These are phyloP conservation scores for Coniochaeta sp. DNA, from an alignment of 2,329 filamentous ascomycete species.

Conservation along the genomic window DNA sequence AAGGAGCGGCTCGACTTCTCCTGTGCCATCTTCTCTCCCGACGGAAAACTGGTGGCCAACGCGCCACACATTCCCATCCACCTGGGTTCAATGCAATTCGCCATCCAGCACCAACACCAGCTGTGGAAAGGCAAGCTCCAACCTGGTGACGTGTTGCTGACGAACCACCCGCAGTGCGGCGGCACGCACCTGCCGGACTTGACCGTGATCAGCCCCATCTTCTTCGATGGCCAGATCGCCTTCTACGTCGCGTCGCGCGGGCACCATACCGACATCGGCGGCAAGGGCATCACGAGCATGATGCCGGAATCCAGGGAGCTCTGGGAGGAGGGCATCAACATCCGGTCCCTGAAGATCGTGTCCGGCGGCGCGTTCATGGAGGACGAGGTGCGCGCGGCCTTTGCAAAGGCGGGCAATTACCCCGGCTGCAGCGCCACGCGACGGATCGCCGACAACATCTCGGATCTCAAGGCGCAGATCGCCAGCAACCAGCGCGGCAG, in stretches of 20 bases:
- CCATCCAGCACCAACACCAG: constrained; percentile 40
- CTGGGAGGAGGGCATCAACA: constrained; percentile 50
- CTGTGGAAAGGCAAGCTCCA: constrained; percentile 50
- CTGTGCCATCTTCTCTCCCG: constrained; percentile 69
- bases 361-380: constrained; percentile 65
- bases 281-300: background rate
- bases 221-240: constrained; percentile 30
- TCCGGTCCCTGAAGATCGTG: constrained; percentile 55
- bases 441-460: constrained; percentile 67
- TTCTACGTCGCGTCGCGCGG: constrained; percentile 40
- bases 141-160: constrained; percentile 25
- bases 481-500: constrained; percentile 70
- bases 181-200: constrained; percentile 30
- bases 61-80: constrained; percentile 66
- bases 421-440: constrained; percentile 63
- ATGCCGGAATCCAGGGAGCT: constrained; percentile 44
- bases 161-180: constrained; percentile 24
- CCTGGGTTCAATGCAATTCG: constrained; percentile 70
- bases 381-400: constrained; percentile 57
- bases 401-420: constrained; percentile 50
- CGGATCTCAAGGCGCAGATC: constrained; percentile 68
- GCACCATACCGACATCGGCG: background rate
- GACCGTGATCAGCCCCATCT: constrained; percentile 25
- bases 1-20: constrained; percentile 77
- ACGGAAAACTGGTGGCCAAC: constrained; percentile 66